Evolutionary conservation across 2,329 filamentous ascomycete genomes (phyloP).

Genomic region (Boeremia exigua): DNA sequence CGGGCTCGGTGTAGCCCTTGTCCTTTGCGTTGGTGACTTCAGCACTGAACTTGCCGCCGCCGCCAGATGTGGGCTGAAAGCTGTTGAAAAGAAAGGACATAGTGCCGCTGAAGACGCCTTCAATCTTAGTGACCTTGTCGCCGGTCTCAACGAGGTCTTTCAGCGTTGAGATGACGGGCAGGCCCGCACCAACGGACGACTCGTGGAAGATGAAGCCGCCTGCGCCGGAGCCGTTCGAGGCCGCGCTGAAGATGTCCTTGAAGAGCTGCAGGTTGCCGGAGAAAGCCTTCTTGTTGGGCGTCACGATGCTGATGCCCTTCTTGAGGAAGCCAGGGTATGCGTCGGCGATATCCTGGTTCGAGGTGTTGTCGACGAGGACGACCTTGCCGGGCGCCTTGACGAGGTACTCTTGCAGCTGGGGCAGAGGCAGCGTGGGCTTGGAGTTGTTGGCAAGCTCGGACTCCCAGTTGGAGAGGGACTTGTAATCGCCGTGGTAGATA

Average conservation of each 20-base stretch:
- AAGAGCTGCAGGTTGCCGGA: conserved; percentile 81
- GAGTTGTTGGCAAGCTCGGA: conserved; percentile 67
- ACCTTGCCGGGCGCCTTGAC: conserved; percentile 77
- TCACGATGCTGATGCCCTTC: conserved; percentile 87
- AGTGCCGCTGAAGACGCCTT: conserved; percentile 96
- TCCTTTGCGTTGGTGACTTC: conserved; percentile 93
- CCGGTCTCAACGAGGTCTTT: conserved; percentile 95
- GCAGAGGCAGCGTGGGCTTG: conserved; percentile 69
- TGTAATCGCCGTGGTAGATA: conserved; percentile 76
- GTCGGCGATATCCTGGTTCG: conserved; percentile 82
- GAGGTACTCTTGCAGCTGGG: conserved; percentile 79
- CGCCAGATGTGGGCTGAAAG: conserved; percentile 81
- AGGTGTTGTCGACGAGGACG: conserved; percentile 94
- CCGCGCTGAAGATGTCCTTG: conserved; percentile 82
- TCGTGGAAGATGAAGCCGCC: conserved; percentile 90
- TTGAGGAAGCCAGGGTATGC: conserved; percentile 81
- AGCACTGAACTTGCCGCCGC: conserved; percentile 83
- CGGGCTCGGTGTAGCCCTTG: conserved; percentile 89
- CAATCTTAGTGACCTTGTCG: conserved; percentile 88
- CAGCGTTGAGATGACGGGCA: conserved; percentile 91
- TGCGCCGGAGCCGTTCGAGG: conserved; percentile 66
- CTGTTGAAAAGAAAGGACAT: conserved; percentile 99
- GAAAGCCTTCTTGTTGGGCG: conserved; percentile 98
- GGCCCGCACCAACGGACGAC: conserved; percentile 88
- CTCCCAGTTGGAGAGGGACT: conserved; percentile 67